Evolutionary conservation across 1,284 basidiomycete species (phyloP).

Genomic region (Inonotus hispidus): DNA sequence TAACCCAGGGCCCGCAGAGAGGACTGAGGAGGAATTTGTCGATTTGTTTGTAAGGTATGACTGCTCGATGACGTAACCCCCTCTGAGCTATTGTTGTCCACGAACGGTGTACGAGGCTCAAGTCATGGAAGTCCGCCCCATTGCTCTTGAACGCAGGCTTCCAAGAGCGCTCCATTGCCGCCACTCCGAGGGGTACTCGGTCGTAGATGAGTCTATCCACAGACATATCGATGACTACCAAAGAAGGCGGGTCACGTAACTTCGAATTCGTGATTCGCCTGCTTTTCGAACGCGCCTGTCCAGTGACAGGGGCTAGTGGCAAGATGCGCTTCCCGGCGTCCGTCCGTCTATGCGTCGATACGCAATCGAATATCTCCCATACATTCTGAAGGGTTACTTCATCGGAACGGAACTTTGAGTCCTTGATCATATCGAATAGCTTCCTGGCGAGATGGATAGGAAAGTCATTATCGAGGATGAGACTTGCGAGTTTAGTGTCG

Average conservation of each 20-base stretch:
- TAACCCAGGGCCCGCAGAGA: constrained; percentile 1
- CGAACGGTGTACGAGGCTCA: constrained; percentile 5
- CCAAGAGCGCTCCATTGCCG: background rate
- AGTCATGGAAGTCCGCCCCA: background rate
- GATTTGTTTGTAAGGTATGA: constrained; percentile 2
- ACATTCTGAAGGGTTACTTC: background rate
- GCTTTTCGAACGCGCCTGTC: background rate
- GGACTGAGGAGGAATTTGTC: constrained; percentile 1
- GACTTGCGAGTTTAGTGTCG: background rate
- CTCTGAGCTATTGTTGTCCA: background rate
- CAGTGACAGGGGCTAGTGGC: background rate
- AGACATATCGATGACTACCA: background rate
- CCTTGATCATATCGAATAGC: background rate
- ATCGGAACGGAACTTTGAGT: background rate
- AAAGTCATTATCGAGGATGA: constrained; percentile 1
- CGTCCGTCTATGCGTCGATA: background rate
- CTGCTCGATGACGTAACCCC: background rate
- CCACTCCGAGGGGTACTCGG: background rate
- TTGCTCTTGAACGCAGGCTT: background rate
- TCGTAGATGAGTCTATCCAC: background rate
- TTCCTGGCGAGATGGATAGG: background rate
- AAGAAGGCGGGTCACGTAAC: too few relatives aligned
- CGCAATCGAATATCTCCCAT: background rate
- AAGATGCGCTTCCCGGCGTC: background rate
- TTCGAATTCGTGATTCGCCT: too few relatives aligned